Evolutionary conservation across 192 early-diverging fungal genomes (phyloP).

Genomic region (Rhizoclosmatium sp.): DNA sequence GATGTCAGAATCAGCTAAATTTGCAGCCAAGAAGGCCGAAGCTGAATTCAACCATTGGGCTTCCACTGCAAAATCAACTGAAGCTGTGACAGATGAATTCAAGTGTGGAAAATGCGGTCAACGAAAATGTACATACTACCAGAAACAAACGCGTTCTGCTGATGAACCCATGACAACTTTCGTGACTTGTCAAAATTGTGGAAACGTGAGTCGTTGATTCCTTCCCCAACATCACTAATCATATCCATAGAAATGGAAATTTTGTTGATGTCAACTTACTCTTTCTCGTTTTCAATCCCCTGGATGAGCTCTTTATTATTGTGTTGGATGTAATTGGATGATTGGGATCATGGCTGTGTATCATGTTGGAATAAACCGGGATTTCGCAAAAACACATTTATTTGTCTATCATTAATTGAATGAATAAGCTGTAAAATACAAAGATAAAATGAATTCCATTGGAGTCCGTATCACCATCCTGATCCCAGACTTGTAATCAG

Average conservation of each 20-base stretch:
- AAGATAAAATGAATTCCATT: background rate
- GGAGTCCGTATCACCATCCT: slow-evolving; percentile 25
- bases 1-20: slow-evolving; percentile 86
- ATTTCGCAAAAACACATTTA: background rate
- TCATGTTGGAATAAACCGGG: background rate
- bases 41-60: slow-evolving; percentile 81
- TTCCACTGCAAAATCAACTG: slow-evolving; percentile 71
- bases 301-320: too few species aligned
- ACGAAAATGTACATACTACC: slow-evolving; percentile 89
- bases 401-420: background rate
- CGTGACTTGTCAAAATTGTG: slow-evolving; percentile 88
- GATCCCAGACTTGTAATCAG: slow-evolving; percentile 52
- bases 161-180: slow-evolving; percentile 92
- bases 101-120: slow-evolving; percentile 91
- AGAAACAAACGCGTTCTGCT: slow-evolving; percentile 96
- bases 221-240: background rate
- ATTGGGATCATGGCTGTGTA: background rate
- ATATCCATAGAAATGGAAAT: slow-evolving; percentile 73
- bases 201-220: slow-evolving; percentile 52
- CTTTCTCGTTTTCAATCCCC: too few species aligned
- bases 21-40: slow-evolving; percentile 72
- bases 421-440: background rate
- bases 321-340: background rate
- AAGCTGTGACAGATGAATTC: slow-evolving; percentile 93
- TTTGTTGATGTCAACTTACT: slow-evolving; percentile 37